A percentile compares a stretch with the other conserved stretches of the same genome.
Evolutionary conservation across 129 eudicot genomes (phyloP).

Genomic region (Artemisia annua): DNA sequence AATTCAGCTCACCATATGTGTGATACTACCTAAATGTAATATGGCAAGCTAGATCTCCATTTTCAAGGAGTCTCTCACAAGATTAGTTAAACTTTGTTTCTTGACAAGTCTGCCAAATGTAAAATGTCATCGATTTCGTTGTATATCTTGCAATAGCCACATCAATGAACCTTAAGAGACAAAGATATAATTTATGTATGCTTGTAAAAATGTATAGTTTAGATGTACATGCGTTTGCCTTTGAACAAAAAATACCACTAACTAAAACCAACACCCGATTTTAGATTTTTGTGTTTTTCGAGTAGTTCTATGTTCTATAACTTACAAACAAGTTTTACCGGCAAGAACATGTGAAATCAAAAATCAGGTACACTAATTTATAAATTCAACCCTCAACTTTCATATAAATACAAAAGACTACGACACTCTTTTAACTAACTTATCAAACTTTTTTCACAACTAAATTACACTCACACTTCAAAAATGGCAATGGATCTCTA

Average conservation of each 20-base stretch:
- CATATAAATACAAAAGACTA: neutral
- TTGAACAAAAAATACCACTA: too few species aligned
- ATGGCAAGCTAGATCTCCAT: too few species aligned
- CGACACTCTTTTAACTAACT: constrained; percentile 9
- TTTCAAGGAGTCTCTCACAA: too few species aligned
- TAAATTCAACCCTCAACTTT: constrained; percentile 9
- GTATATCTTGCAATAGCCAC: too few species aligned
- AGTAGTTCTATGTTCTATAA: neutral
- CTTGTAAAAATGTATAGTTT: neutral
- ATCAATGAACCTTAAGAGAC: neutral
- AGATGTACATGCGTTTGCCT: too few species aligned
- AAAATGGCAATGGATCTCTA: constrained; percentile 65
- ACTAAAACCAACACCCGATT: too few species aligned
- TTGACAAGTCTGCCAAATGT: too few species aligned
- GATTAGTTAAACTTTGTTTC: too few species aligned
- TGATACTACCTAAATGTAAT: too few species aligned
- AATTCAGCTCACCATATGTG: too few species aligned
- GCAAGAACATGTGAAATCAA: constrained; percentile 9
- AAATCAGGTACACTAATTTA: neutral
- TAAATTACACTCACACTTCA: neutral
- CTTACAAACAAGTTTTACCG: neutral
- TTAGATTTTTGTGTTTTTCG: neutral
- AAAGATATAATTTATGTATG: neutral
- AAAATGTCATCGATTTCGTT: too few species aligned
- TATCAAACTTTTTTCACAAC: constrained; percentile 17